Base-by-base conservation (phyloP, 2,329 filamentous ascomycete species). In the Myriangium duriaei region DNA sequence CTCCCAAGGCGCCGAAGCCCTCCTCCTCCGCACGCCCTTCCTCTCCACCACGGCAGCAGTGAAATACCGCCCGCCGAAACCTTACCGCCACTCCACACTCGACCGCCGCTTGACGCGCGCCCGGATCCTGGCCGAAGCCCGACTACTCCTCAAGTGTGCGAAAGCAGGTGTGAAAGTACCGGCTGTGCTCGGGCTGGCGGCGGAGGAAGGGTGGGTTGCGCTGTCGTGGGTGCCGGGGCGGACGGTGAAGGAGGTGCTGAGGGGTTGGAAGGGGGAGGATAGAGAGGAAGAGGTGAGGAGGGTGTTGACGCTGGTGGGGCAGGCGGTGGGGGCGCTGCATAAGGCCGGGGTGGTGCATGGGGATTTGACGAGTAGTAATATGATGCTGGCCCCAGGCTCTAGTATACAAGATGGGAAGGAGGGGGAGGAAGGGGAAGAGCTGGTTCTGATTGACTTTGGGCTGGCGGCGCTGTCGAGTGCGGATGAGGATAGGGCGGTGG, bases 331-430 rank as follows among this genome's bases (percentile, higher is more conserved):
- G 14, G 51, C 34, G 41, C 65, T 98, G 66, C 91, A 98, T 65
- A 72, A 70, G 39, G 70, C 76, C n/a, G 88, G 88, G 11, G 74
- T 96, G 40, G 77, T 94, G 42, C 91, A 98, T 63, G 91, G 91
- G 29, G 91, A 98, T 63, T 62, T 98, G 62, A 98, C 91, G 43
- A 98, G 87, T 46, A 95, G 87, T 62, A 98, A 98, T 61, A 71
- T 98, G 64, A 95, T 98, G 79, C 56, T 96, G 48, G 58, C 74
- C 43, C 66, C 68, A 11, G 13, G 21, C 11, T n/a, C 43, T 14
- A 12, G 34, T 17, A 13, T 28, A 32, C 11, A 30, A 26, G 26
- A 34, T 42, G 17, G 26, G 36, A 10, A 32, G 36, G 16, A 16
- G 29, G 26, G 30, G 28, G 10, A 40, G 33, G 11, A 72, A 40